Base-by-base conservation (phyloP, 495 filamentous ascomycete species). In the Lasiosphaeriaceae sp. region DNA sequence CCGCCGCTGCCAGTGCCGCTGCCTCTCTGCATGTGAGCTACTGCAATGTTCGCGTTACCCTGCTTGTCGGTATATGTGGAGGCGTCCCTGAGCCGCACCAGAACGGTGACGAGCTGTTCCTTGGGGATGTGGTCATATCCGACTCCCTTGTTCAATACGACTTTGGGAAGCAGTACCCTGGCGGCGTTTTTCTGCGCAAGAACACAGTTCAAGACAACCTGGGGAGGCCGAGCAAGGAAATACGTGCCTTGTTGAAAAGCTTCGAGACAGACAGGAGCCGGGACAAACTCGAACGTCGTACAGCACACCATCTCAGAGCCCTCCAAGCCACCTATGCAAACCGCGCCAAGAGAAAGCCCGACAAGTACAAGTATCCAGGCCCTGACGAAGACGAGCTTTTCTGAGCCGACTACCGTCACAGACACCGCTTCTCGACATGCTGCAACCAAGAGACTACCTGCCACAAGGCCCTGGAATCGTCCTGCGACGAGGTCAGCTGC, bases 71-170 rank as follows among this genome's bases (percentile, higher is more conserved):
- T 6, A 55, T 73, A 14, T 70, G 71, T 41, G 71, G 70, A 2
- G 71, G 61, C 5, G 57, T 65, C 7, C 70, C 68, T 2, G 26
- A 43, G 11, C 62, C 41, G 14, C 31, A 37, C n/a, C 24, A 39
- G n/a, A 47, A 47, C 22, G 45, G 22, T 17, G 46, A 61, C 9
- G 64, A 71, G 21, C 54, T 73, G 9, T 54, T 72, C 19, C 65
- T 78, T 1, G 74, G 77, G 9, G 74, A 80, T 57, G 71, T 78
- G 0, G 65, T 78, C 14, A 73, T 80, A 34, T 73, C 71, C 47
- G 69, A 68, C 4, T 47, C 43, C 12, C 11, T 54, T 8, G 50
- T 76, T 16, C 57, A 77, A 53, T 71, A 71, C 53, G 67, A 72
- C 51, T 65, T 71, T 54, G 75, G 75, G 20, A 59, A 62, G 20